Evolutionary conservation across 805 yeast genomes (phyloP).

Genomic region (Lachancea sp.): DNA sequence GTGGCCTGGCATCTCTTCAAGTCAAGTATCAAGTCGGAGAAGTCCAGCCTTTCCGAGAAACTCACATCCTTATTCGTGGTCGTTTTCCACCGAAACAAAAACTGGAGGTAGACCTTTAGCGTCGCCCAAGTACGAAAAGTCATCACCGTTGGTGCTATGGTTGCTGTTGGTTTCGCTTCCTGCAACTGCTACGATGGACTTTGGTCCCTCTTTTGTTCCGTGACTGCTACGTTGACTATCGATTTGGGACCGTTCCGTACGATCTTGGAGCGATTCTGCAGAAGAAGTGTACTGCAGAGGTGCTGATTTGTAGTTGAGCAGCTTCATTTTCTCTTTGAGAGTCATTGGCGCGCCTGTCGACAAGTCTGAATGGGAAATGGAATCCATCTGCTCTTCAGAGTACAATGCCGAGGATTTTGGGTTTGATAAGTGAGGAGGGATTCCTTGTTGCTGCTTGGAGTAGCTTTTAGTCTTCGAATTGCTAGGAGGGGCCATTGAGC

Average conservation of each 20-base stretch:
- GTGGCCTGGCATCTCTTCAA: not conserved
- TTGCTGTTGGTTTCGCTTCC: conserved; percentile 23
- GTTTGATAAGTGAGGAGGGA: not conserved
- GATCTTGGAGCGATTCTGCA: conserved; percentile 6
- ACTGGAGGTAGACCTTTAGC: conserved; percentile 15
- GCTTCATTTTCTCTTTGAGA: conserved; percentile 38
- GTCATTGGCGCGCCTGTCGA: conserved; percentile 38
- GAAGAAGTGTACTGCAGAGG: conserved; percentile 4
- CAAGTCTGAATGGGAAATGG: conserved; percentile 6
- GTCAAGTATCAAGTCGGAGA: not conserved
- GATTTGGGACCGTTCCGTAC: not conserved
- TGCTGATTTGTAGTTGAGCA: conserved; percentile 32
- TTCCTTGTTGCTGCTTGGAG: not conserved
- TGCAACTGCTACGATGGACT: conserved; percentile 4
- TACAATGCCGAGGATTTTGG: not conserved
- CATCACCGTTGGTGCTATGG: conserved; percentile 28
- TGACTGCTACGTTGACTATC: not conserved
- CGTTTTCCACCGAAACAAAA: conserved; percentile 4
- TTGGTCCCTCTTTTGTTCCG: conserved; percentile 1
- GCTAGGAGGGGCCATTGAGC: conserved; percentile 28
- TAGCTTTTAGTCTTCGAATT: conserved; percentile 8
- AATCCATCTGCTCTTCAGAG: not conserved
- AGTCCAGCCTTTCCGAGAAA: not conserved
- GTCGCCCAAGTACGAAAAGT: conserved; percentile 18
- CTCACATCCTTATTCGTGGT: not conserved